Evolutionary conservation across 2,329 filamentous ascomycete genomes (phyloP).

Genomic region (Curvularia verruculosa): DNA sequence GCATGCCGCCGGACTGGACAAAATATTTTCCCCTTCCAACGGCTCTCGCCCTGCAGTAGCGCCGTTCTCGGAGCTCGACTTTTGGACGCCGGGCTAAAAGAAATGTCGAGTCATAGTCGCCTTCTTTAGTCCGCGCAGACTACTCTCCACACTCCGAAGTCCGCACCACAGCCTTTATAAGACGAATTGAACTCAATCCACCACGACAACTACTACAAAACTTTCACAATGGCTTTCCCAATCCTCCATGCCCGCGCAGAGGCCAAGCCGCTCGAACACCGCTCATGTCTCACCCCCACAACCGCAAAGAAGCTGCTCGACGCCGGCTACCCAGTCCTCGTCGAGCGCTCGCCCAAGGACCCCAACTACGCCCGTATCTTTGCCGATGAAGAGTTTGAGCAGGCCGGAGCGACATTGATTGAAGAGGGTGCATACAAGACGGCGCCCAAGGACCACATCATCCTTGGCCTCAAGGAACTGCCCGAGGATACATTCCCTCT

Average conservation of each 20-base stretch:
- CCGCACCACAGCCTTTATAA: slow-evolving; percentile 10
- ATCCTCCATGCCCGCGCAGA: slow-evolving; percentile 52
- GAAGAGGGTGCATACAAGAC: slow-evolving; percentile 48
- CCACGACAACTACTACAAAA: background rate
- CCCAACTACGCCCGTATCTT: slow-evolving; percentile 50
- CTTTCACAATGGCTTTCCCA: slow-evolving; percentile 41
- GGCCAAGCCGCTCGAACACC: slow-evolving; percentile 50
- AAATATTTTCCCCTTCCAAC: background rate
- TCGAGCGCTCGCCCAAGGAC: slow-evolving; percentile 49
- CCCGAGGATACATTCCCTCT: slow-evolving; percentile 49
- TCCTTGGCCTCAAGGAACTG: slow-evolving; percentile 52
- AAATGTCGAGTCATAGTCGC: slow-evolving; percentile 36
- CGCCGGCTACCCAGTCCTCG: slow-evolving; percentile 49
- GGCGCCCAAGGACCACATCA: slow-evolving; percentile 48
- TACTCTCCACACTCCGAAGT: slow-evolving; percentile 26
- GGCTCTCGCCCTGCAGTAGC: background rate
- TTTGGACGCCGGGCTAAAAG: slow-evolving; percentile 27
- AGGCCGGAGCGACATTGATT: slow-evolving; percentile 48
- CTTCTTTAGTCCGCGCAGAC: slow-evolving; percentile 10
- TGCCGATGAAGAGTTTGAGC: slow-evolving; percentile 49
- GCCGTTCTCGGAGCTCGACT: slow-evolving; percentile 26
- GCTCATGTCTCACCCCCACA: slow-evolving; percentile 49
- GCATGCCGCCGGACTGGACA: background rate
- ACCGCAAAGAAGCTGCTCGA: slow-evolving; percentile 50
- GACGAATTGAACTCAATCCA: slow-evolving; percentile 18